phyloP scores from a whole-genome alignment of 495 filamentous ascomycete genomes.

The Penicillium manginii region DNA sequence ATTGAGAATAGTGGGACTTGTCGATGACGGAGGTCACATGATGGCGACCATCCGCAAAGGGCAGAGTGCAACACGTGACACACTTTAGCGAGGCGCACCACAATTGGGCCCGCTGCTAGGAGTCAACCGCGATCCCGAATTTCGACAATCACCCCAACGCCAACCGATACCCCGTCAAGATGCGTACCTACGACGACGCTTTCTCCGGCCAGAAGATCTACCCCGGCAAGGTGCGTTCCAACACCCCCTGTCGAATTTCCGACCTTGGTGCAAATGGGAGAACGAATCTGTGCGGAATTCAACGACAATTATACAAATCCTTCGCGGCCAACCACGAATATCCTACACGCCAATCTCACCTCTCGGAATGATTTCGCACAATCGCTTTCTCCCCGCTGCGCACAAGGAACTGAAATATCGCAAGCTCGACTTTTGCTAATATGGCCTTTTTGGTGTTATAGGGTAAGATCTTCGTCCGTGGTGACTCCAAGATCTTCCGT shows the following conservation, averaged over 20 bases:
- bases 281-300: constrained; percentile 24
- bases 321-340: neutral
- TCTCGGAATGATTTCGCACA: neutral
- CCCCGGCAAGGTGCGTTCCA: constrained; percentile 89
- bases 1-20: neutral
- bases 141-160: constrained; percentile 55
- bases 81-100: constrained; percentile 56
- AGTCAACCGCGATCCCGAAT: constrained; percentile 45
- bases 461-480: constrained; percentile 99
- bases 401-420: neutral
- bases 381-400: neutral
- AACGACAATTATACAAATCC: neutral
- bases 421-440: constrained; percentile 30
- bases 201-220: constrained; percentile 99
- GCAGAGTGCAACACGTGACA: constrained; percentile 49
- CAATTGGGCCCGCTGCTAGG: constrained; percentile 48
- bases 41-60: constrained; percentile 36
- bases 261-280: constrained; percentile 14
- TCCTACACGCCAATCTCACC: no score
- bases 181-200: constrained; percentile 98
- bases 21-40: constrained; percentile 16
- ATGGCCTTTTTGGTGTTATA: constrained; percentile 42
- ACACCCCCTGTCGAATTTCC: constrained; percentile 20
- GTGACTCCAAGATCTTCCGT: constrained; percentile 99
- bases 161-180: constrained; percentile 67